A percentile compares a stretch with the other conserved stretches of the same genome.
Conservation (phyloP, 73 alveolate species). For the Paramecium caudatum region DNA sequence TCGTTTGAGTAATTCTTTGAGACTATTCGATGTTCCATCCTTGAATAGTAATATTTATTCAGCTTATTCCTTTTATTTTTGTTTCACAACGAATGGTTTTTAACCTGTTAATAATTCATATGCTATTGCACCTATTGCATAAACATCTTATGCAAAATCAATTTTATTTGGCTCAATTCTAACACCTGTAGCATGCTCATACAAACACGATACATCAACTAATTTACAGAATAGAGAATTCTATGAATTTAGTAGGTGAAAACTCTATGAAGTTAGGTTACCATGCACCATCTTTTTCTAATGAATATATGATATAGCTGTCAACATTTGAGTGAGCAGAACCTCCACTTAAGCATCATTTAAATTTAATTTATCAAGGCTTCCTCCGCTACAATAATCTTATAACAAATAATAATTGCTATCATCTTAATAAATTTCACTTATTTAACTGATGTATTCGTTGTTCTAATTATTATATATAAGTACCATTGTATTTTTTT, state of each 20-base stretch:
- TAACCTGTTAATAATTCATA: neutral
- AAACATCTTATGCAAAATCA: neutral
- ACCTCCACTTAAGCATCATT: neutral
- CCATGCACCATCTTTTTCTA: neutral
- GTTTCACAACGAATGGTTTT: neutral
- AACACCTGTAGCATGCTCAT: neutral
- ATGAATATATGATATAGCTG: neutral
- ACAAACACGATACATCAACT: neutral
- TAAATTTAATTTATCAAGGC: neutral
- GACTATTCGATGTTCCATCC: neutral
- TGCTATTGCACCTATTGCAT: slow-evolving; percentile 12
- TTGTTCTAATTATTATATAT: neutral
- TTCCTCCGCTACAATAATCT: slow-evolving; percentile 65
- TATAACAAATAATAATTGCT: slow-evolving; percentile 1
- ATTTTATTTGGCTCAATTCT: neutral
- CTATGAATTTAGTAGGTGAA: neutral
- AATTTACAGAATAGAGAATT: slow-evolving; percentile 1
- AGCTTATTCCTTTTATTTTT: neutral
- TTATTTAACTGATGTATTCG: slow-evolving; percentile 1
- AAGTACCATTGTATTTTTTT: neutral
- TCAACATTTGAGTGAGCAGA: neutral
- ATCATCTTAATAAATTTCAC: slow-evolving; percentile 28
- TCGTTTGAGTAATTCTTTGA: neutral
- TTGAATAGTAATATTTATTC: neutral
- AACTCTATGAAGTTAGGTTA: neutral